Evolutionary conservation across 2,329 filamentous ascomycete genomes (phyloP).

Genomic region (Fusarium humuli): DNA sequence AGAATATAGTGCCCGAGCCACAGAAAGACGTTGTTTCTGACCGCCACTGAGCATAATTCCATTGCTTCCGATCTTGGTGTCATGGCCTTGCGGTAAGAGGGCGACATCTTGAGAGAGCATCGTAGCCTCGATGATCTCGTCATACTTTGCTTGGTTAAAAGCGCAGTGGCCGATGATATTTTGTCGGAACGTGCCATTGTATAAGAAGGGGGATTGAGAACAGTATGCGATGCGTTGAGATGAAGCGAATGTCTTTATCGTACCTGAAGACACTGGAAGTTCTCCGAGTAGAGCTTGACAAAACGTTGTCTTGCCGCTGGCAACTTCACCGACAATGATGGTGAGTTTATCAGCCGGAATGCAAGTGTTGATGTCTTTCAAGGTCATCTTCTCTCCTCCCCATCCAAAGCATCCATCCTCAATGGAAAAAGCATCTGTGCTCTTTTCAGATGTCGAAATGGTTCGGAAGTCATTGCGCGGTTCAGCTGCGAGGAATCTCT

Average conservation of each 20-base stretch:
- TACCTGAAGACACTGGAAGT: conserved; percentile 38
- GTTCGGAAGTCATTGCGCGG: conserved; percentile 41
- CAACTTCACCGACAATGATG: conserved; percentile 54
- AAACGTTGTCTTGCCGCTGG: conserved; percentile 53
- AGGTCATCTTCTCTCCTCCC: conserved; percentile 41
- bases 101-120: conserved; percentile 50
- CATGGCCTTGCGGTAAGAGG: conserved; percentile 51
- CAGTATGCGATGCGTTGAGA: conserved; percentile 48
- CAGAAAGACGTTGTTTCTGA: conserved; percentile 52
- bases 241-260: conserved; percentile 19
- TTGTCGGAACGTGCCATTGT: conserved; percentile 51
- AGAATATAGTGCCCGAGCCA: conserved; percentile 61
- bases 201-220: conserved; percentile 51
- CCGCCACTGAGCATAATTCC: conserved; percentile 59
- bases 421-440: conserved; percentile 26
- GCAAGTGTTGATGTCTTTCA: conserved; percentile 33
- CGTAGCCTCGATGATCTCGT: conserved; percentile 51
- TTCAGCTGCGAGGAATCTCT: conserved; percentile 52
- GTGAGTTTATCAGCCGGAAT: conserved; percentile 45
- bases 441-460: conserved; percentile 11
- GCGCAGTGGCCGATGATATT: conserved; percentile 54
- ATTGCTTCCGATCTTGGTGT: conserved; percentile 55
- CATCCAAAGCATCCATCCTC: conserved; percentile 44
- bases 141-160: conserved; percentile 50
- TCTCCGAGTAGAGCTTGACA: conserved; percentile 53